These are phyloP conservation scores for Phtheirospermum japonicum DNA, from an alignment of 257 asterid species.

Conservation along the genomic window DNA sequence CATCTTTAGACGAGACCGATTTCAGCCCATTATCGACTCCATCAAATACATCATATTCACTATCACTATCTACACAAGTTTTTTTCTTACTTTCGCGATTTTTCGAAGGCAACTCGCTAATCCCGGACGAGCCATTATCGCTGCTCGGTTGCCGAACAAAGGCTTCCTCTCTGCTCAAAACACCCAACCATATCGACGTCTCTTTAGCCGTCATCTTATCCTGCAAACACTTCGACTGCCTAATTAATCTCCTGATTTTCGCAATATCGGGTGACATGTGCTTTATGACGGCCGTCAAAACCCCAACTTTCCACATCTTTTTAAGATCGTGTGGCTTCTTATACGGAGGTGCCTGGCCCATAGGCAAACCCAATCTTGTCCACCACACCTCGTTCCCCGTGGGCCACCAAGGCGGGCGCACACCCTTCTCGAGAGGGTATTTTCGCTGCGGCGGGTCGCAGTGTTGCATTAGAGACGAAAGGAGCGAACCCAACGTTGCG, in stretches of 20 bases:
- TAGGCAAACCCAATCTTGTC: conserved; percentile 43
- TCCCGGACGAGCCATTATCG: conserved; percentile 69
- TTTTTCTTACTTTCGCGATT: conserved; percentile 47
- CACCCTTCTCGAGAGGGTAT: conserved; percentile 58
- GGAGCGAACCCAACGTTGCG: conserved; percentile 62
- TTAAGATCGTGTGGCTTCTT: conserved; percentile 73
- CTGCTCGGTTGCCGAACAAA: conserved; percentile 54
- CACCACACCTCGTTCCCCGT: conserved; percentile 75
- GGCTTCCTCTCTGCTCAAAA: conserved; percentile 72
- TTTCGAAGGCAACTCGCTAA: conserved; percentile 53
- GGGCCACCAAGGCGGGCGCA: conserved; percentile 80
- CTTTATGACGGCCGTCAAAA: conserved; percentile 63
- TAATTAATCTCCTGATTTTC: conserved; percentile 49
- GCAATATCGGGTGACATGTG: conserved; percentile 75
- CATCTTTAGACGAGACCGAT: conserved; percentile 60
- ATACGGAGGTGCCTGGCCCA: conserved; percentile 54
- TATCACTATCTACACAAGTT: conserved; percentile 51
- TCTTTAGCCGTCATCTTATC: conserved; percentile 90
- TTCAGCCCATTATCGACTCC: conserved; percentile 45
- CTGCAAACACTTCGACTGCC: conserved; percentile 73
- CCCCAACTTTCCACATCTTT: conserved; percentile 73
- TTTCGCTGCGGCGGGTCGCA: conserved; percentile 69
- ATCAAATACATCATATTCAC: conserved; percentile 66
- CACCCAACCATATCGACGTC: conserved; percentile 73
- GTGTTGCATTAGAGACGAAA: conserved; percentile 68